Conservation (phyloP, 179 eudicot species). For the Silene coronaria region DNA sequence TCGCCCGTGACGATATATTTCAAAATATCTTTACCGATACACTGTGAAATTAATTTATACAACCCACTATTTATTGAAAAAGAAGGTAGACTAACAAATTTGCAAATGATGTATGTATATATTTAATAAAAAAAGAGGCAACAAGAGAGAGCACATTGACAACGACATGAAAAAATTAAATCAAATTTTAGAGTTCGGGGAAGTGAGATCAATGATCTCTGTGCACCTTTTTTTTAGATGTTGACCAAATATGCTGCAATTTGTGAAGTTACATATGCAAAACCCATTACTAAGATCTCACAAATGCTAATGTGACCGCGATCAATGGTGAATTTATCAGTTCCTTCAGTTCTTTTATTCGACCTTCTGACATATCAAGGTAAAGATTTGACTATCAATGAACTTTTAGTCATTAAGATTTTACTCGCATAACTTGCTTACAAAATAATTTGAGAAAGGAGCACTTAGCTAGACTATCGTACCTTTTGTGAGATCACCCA, state of each 20-base stretch:
- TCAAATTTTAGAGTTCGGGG: background rate
- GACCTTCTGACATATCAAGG: conserved; percentile 3
- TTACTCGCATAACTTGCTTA: background rate
- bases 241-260: background rate
- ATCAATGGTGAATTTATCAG: background rate
- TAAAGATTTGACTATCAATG: background rate
- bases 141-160: background rate
- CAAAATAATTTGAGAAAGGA: background rate
- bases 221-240: background rate
- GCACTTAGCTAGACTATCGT: conserved; percentile 6
- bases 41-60: background rate
- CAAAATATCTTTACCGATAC: background rate
- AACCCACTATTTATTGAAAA: background rate
- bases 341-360: background rate
- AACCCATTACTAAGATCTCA: background rate
- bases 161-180: background rate
- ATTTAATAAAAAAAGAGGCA: background rate
- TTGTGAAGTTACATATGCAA: background rate
- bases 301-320: background rate
- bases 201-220: background rate
- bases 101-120: background rate
- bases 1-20: background rate
- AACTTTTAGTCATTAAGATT: background rate
- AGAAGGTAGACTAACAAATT: background rate
- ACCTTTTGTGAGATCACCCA: conserved; percentile 97